Percentiles rank a stretch among this genome's conserved stretches.
phyloP scores from a whole-genome alignment of 192 early-diverging fungal genomes.

The Obelidium mucronatum region DNA sequence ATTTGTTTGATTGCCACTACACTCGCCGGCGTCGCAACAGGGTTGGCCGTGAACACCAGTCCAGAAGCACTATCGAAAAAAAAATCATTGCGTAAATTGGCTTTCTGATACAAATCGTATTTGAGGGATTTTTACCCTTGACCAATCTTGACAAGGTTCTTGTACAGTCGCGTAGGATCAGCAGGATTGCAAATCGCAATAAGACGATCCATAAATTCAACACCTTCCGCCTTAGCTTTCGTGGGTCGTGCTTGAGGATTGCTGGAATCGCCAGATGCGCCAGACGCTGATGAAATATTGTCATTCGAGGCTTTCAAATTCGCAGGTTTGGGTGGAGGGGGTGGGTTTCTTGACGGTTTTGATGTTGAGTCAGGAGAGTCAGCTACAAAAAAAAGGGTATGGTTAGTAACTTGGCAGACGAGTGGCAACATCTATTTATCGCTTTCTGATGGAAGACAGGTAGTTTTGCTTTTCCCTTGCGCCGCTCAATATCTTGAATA shows the following conservation, averaged over 20 bases:
- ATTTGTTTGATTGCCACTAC: conserved; percentile 97
- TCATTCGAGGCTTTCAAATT: conserved; percentile 24
- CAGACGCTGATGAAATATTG: background rate
- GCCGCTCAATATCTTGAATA: too few relatives aligned
- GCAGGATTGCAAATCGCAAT: conserved; percentile 81
- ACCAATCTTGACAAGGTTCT: conserved; percentile 88
- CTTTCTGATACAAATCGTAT: background rate
- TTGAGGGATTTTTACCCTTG: conserved; percentile 66
- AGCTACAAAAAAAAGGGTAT: background rate
- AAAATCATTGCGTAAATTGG: background rate
- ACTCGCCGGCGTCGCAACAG: conserved; percentile 57
- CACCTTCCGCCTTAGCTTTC: conserved; percentile 64
- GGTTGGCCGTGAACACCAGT: conserved; percentile 88
- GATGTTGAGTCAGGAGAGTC: conserved; percentile 5
- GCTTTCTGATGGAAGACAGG: background rate
- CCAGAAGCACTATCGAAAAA: conserved; percentile 80
- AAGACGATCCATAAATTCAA: conserved; percentile 86
- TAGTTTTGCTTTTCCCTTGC: conserved; percentile 2
- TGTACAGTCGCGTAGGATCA: conserved; percentile 87
- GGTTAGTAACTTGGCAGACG: background rate
- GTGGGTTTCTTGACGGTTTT: conserved; percentile 22
- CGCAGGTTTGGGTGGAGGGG: conserved; percentile 26
- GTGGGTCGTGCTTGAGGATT: conserved; percentile 62
- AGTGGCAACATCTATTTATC: background rate
- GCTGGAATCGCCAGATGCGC: conserved; percentile 29